Evolutionary conservation across 352 stramenopile genomes (phyloP), one percentile per base, ranked within the genome.

Genomic region (Phytophthora ohioensis): DNA sequence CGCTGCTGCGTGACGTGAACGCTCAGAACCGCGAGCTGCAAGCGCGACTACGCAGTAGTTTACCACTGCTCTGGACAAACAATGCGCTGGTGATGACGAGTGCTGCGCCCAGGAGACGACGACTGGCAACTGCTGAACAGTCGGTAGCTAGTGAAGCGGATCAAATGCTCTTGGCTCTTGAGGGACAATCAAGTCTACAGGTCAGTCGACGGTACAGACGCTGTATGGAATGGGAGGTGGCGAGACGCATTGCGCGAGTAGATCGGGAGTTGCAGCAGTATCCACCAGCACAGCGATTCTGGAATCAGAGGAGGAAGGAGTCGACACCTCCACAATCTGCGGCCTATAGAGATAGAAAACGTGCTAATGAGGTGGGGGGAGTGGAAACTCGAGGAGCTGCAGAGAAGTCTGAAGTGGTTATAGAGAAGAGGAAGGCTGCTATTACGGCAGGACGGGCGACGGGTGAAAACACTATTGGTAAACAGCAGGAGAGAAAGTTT

Each of bases 221-320:
- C 1, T 75, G 79, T 15, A 43, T 93, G 54, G 82, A 91, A 54
- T 93, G 84, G 86, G 86, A 93, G 71, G 82, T 93, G 31, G 69
- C 86, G 45, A 80, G 81, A 60, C 79, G 86, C 5, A 92, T 92
- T 46, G 86, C 86, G 2, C 82, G 86, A 4, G 81, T 93, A 15
- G 84, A 92, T 21, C 70, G 82, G 11, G 84, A 92, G 54, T 65
- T 92, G 70, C 73, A 73, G 54, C 73, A 71, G 35, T 72, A 85
- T 60, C 79, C 84, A 5, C 78, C 67, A 30, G 58, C 58, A 3
- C 75, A 91, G 39, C 75, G 85, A 6, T 91, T 84, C 41, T 93
- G 83, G 85, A 80, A 90, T 35, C 77, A 80, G 39, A 75, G 31
- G 69, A 82, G 65, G 66, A 79, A 55, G 61, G 64, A 77, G 31